Base-by-base conservation (phyloP, 345 rosid genomes). In the Populus pruinosa region DNA sequence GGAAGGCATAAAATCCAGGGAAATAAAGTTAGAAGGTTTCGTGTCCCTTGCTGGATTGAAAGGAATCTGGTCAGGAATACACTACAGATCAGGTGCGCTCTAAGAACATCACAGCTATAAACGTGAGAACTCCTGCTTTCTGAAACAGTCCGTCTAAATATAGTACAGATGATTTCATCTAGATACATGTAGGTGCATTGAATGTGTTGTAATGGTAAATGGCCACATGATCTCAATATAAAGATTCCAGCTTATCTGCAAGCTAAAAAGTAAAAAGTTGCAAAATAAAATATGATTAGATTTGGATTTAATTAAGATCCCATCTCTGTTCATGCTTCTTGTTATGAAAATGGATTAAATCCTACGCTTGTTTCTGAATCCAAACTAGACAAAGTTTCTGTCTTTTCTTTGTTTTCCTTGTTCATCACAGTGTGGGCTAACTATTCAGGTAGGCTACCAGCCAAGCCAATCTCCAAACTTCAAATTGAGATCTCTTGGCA, bases 161-260 rank as follows among this genome's bases (percentile, higher is more conserved):
- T 6, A 18, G 39, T 17, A 18, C 23, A 2, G 25, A 6, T 29
- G 53, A 43, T 23, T 4, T 69, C 56, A 5, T 20, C 23, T 7
- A 23, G 6, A 69, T 41, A 47, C 49, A 69, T 13, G 12, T 14
- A 31, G 69, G 41, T 74, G 39, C 79, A 67, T 75, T 79, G 77
- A 63, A 49, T 62, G 82, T 7, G 65, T 73, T 67, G 73, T 44
- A 56, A 73, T 6, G 63, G 63, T 55, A 20, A 56, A 56, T 82
- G 79, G 73, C 72, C 85, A 85, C 75, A 83, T 85, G 87, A 75
- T 71, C 69, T 44, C 70, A 63, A 71, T 79, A 18, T n/a, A 14
- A 74, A 78, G 82, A 84, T 84, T 78, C 86, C 80, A 72, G 76
- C 80, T 81, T 84, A 76, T 14, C 50, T 43, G 72, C 67, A 72